Base-by-base conservation (phyloP, 2,329 filamentous ascomycete genomes). In the Nemania sp. region DNA sequence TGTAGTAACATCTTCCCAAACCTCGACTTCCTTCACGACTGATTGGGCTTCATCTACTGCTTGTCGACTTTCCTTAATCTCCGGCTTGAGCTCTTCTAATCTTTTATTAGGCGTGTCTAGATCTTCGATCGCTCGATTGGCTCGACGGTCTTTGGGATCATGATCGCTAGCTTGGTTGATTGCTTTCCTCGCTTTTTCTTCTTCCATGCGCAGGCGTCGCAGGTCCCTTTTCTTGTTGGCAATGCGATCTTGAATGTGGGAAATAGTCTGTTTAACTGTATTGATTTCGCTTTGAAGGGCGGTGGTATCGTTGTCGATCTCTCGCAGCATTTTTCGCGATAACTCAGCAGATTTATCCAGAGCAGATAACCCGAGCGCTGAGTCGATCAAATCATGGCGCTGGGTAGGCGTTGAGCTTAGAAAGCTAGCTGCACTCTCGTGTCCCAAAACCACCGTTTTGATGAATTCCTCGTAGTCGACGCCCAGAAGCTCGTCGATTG, bases 381-480 rank as follows among this genome's bases (percentile, higher is more conserved):
- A 68, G 67, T 79, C 74, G 26, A 78, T 77, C 26, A 78, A 59
- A n/a, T 77, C 73, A 11, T 76, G 73, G 54, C 75, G 73, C 67
- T 78, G 70, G 3, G 69, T 29, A 1, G 73, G 58, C 2, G 73
- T 76, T 2, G 76, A 73, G 63, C 70, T 77, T 47, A 80, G 68
- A 61, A 80, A 80, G 38, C 77, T 75, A 2, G 71, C 69, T 15
- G 75, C 71, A 32, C 76, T 77, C 54, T 78, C 76, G 47, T 78
- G 75, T 18, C 76, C 76, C 7, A 79, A 70, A n/a, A 79, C 67
- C 1, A 78, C 72, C 3, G 73, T 78, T 69, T 74, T 73, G n/a
- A 76, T 70, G 60, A 75, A 79, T 3, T 76, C 76, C 2, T 75
- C 74, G 56, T 75, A 80, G 66, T 78, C 73, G 20, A 75, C 73